Percentiles rank a stretch among this genome's conserved stretches.
Conservation (phyloP, 192 early-diverging fungal genomes). For the Geranomyces michiganensis region DNA sequence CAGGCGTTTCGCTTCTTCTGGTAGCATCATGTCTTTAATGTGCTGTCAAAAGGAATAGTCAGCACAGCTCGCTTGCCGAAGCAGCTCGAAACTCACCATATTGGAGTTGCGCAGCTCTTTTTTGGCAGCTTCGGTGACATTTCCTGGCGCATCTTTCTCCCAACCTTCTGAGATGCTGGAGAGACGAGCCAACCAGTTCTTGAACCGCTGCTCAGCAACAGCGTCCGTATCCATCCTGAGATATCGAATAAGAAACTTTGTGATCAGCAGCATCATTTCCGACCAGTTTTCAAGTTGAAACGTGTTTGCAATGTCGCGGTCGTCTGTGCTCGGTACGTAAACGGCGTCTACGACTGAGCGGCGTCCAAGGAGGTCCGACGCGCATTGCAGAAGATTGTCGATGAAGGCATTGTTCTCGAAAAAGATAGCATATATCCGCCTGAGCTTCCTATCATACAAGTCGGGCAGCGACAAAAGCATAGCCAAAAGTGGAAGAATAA, state of each 20-base stretch:
- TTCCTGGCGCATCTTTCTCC: neutral
- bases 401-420: conserved; percentile 2
- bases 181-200: neutral
- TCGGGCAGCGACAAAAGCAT: conserved; percentile 6
- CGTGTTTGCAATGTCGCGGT: neutral
- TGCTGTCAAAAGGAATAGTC: neutral
- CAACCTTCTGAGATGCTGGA: neutral
- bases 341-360: neutral
- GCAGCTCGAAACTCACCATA: too few species aligned
- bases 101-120: conserved; percentile 6
- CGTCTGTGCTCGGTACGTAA: neutral
- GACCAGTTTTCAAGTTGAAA: neutral
- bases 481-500: conserved; percentile 5
- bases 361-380: neutral
- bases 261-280: conserved; percentile 16
- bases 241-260: neutral
- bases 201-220: neutral
- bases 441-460: neutral
- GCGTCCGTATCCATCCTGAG: conserved; percentile 11
- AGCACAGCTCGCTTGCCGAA: too few species aligned
- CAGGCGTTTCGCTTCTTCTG: neutral
- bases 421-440: neutral
- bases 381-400: neutral
- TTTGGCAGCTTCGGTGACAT: neutral
- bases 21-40: conserved; percentile 6